Base-by-base conservation (phyloP, 306 rosid genomes). In the Parietaria judaica region DNA sequence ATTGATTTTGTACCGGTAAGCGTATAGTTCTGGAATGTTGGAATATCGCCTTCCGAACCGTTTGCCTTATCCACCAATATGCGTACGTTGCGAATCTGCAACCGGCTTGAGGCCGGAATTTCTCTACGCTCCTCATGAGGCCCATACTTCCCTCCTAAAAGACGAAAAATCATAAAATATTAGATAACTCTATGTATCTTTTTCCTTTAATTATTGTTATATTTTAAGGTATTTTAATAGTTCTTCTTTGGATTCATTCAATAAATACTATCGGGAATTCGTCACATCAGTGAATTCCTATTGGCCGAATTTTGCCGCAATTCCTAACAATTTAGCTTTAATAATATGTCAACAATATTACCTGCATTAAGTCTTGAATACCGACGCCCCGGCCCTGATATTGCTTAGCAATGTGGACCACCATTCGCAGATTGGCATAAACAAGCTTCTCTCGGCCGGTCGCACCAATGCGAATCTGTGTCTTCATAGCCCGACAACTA, bases 311-410 rank as follows among this genome's bases (percentile, higher is more conserved):
- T 23, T 23, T 23, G 31, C 31, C 31, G 31, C 31, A 23, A 23
- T 23, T 23, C 66, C 58, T n/a, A 45, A 48, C 36, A 65, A 58
- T 13, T 51, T 3, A 23, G 54, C 17, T 11, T 35, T 35, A 55
- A 31, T 5, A 54, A 54, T 23, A 23, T 45, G 53, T 4, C 52
- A 45, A 60, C 7, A 16, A 46, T 1, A 55, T 61, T 76, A 91
- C 98, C 98, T 91, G 98, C 74, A 91, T 66, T 68, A 91, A 80
- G 81, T 91, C 98, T 67, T 78, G 95, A 75, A 91, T 63, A 74
- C 83, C 74, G 67, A 91, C 84, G 67, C 98, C 96, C 68, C 92
- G 88, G 17, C 92, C 92, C 65, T 56, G 89, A 76, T 85, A 88
- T 70, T 73, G 76, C 82, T 91, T 91, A 64, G 98, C 98, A 70